Conservation (phyloP, 1,139 yeast species). For the Ogataea hybrid region DNA sequence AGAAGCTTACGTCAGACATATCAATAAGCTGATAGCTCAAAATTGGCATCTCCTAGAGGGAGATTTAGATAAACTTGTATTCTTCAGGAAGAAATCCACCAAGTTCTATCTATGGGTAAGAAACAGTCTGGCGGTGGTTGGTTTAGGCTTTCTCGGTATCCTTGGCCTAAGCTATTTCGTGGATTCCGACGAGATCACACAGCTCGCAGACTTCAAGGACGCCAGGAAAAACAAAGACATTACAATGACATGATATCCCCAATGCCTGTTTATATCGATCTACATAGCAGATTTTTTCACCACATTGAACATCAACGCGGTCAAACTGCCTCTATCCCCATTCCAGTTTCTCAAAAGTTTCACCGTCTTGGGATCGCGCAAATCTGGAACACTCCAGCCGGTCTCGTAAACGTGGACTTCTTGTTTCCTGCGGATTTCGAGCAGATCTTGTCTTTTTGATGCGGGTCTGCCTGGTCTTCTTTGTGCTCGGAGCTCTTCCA, state of each 20-base stretch:
- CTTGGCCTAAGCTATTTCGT: conserved; percentile 19
- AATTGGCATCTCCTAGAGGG: conserved; percentile 50
- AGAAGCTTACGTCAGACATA: conserved; percentile 32
- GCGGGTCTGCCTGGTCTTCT: conserved; percentile 91
- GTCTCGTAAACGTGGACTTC: conserved; percentile 64
- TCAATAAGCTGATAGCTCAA: conserved; percentile 37
- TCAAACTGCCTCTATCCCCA: conserved; percentile 78
- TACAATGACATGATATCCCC: neutral
- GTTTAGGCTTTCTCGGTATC: conserved; percentile 24
- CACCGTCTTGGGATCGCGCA: conserved; percentile 61
- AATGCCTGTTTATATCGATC: neutral
- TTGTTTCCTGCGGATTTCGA: conserved; percentile 59
- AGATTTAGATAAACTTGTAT: conserved; percentile 35
- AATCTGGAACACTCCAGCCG: conserved; percentile 75
- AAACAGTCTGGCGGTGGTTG: conserved; percentile 28
- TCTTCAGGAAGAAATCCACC: conserved; percentile 30
- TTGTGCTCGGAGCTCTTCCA: conserved; percentile 51
- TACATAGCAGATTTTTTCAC: conserved; percentile 31
- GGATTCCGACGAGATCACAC: conserved; percentile 14
- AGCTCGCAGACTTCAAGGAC: conserved; percentile 5
- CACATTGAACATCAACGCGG: conserved; percentile 49
- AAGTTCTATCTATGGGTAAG: conserved; percentile 14
- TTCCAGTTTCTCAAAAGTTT: conserved; percentile 69
- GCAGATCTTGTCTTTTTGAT: conserved; percentile 59
- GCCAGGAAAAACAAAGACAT: neutral